These are phyloP conservation scores for Komagataella pseudopastoris DNA, from an alignment of 805 yeast species.

Conservation along the genomic window DNA sequence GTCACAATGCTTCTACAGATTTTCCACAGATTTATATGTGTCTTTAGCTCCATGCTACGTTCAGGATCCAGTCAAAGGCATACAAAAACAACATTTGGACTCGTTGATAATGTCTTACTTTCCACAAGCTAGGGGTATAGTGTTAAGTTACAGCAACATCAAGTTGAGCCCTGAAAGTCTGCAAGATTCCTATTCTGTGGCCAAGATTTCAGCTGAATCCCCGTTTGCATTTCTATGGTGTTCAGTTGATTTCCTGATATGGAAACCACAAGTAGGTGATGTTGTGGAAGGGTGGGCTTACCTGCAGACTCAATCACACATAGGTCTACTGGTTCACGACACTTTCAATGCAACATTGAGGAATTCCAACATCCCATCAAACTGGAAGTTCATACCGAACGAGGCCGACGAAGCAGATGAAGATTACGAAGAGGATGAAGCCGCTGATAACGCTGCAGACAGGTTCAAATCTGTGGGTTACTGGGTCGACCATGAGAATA, in stretches of 20 bases:
- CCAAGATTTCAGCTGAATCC: conserved; percentile 60
- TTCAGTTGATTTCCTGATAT: conserved; percentile 65
- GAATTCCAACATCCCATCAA: conserved; percentile 70
- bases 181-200: conserved; percentile 30
- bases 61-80: conserved; percentile 60
- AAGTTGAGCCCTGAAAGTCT: conserved; percentile 28
- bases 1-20: conserved; percentile 57
- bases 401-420: conserved; percentile 44
- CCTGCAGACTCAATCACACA: conserved; percentile 90
- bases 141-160: conserved; percentile 65
- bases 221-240: conserved; percentile 90
- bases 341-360: conserved; percentile 91
- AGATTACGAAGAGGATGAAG: conserved; percentile 3
- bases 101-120: conserved; percentile 79
- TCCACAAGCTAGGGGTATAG: conserved; percentile 64
- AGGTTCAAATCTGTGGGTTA: conserved; percentile 57
- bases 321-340: conserved; percentile 83
- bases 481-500: conserved; percentile 73
- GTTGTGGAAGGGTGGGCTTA: conserved; percentile 74
- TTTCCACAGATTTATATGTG: conserved; percentile 53
- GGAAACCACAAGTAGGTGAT: conserved; percentile 90
- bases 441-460: neutral
- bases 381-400: conserved; percentile 75
- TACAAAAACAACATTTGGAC: conserved; percentile 79
- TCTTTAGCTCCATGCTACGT: conserved; percentile 80